Evolutionary conservation across 2,329 filamentous ascomycete species (phyloP), one percentile per base, ranked within the genome.

Genomic region (Nothomitra cinnamomea): DNA sequence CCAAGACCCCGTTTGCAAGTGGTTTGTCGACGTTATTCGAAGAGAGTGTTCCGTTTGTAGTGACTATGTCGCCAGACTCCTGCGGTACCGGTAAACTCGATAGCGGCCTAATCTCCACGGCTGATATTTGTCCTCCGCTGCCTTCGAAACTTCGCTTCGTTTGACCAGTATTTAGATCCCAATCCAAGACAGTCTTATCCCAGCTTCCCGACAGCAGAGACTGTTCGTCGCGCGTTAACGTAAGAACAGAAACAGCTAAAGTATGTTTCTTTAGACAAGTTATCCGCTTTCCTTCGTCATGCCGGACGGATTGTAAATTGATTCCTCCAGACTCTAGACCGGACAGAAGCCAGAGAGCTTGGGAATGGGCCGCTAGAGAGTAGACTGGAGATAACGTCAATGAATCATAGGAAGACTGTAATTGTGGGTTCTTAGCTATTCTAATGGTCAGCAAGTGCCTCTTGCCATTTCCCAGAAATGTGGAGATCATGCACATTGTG

Each of bases 131-230:
- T 4, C 85, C 75, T 13, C 82, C 85, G 53, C 76, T 86, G 1
- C 84, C 83, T 48, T 83, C 80, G 62, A 92, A 98, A 3, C 77
- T 76, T 10, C 89, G 78, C 58, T 80, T 82, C 5, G 84, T 74
- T 60, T 84, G 75, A 0, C 92, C 92, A 1, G 80, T 92, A 61
- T 96, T 87, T 24, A 98, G 67, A 65, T 96, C 92, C 92, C 92
- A 98, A 64, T 96, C 89, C 53, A 88, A 78, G 0, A 96, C 82
- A 17, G 79, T 85, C 69, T 95, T 96, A 67, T 98, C 92, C 92
- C 92, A 98, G 64, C 88, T 90, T 2, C 92, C 92, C 35, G 88
- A 95, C 7, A 98, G 68, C 2, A 96, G 78, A 40, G 83, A 89
- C 61, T 77, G 82, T 69, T 98, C 92, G 60, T 96, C 89, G 3